Base-by-base conservation (phyloP, 768 basidiomycete genomes). In the Boletus rubropictus region DNA sequence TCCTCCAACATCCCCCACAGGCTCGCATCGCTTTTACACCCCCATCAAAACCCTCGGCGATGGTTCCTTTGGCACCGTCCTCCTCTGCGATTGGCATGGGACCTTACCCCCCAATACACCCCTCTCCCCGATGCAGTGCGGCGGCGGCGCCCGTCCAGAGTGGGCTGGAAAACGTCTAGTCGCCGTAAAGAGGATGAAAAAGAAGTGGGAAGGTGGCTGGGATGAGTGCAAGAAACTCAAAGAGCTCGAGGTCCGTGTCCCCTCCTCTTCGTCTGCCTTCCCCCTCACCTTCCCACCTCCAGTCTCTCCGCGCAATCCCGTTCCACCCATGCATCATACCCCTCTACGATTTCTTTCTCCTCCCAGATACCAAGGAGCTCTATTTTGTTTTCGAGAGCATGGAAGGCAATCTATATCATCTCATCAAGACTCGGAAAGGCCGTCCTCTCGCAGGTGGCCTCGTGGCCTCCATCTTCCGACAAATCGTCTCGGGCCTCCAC, bases 301-400 rank as follows among this genome's bases (percentile, higher is more conserved):
- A 98, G 93, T 98, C 96, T 21, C 76, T 99, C 51, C 89, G 91
- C 45, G 83, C 84, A 52, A 97, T 99, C 63, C 85, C 93, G 28
- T 86, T 88, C 64, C 96, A 99, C 69, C 89, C 89, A 22, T 93
- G 95, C 65, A 91, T 99, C 70, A 97, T 99, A 66, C 95, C 96
- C 49, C 77, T 99, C 57, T 99, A 98, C 75, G 96, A 99, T 70
- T 94, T 91, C 62, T 99, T 98, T 74, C 88, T 99, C 56, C 82
- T 93, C n/a, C 96, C 96, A 5, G 80, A 84, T 56, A 80, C 90
- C 51, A 91, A 90, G 68, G 94, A 99, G 69, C 89, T 99, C 58
- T 96, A 98, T 69, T 98, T 98, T 62, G 95, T 98, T 39, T 99
- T 99, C 69, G 96, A 99, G 70, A 94, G 93, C 61, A 98, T 99